These are phyloP conservation scores for Apiotrichum brassicae DNA, from an alignment of 1,284 basidiomycete genomes.

Conservation along the genomic window DNA sequence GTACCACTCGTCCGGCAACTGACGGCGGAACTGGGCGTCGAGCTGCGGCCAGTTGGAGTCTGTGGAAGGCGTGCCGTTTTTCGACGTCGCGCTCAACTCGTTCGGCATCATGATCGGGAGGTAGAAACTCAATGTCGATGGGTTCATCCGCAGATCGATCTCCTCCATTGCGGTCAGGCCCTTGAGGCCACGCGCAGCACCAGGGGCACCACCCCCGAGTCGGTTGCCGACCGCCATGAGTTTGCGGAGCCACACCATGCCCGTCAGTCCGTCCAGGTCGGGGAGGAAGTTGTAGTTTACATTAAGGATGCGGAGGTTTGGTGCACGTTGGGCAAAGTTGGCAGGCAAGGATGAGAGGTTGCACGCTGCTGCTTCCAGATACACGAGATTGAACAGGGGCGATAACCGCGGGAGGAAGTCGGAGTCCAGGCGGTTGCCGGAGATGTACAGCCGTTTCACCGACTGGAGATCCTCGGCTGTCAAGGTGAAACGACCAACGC, in stretches of 20 bases:
- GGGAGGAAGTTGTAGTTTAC: conserved; percentile 89
- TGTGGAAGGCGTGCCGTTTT: neutral
- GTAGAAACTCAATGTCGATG: conserved; percentile 89
- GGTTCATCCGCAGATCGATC: conserved; percentile 90
- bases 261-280: conserved; percentile 62
- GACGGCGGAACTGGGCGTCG: conserved; percentile 77
- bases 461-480: conserved; percentile 72
- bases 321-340: conserved; percentile 61
- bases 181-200: conserved; percentile 59
- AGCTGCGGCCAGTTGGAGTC: conserved; percentile 55
- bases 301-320: conserved; percentile 87
- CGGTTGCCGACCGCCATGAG: conserved; percentile 79
- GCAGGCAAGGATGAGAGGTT: conserved; percentile 68
- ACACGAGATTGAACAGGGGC: conserved; percentile 69
- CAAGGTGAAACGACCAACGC: conserved; percentile 35
- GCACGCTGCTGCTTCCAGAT: conserved; percentile 89
- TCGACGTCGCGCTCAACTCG: neutral
- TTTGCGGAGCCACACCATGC: conserved; percentile 69
- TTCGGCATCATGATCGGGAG: conserved; percentile 64
- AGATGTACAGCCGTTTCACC: conserved; percentile 87
- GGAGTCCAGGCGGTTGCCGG: conserved; percentile 52
- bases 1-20: conserved; percentile 79
- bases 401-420: conserved; percentile 56
- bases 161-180: conserved; percentile 72
- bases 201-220: conserved; percentile 49